Evolutionary conservation across 1,139 yeast species (phyloP).

Genomic region (Hyphopichia wangnamkhiaoensis): DNA sequence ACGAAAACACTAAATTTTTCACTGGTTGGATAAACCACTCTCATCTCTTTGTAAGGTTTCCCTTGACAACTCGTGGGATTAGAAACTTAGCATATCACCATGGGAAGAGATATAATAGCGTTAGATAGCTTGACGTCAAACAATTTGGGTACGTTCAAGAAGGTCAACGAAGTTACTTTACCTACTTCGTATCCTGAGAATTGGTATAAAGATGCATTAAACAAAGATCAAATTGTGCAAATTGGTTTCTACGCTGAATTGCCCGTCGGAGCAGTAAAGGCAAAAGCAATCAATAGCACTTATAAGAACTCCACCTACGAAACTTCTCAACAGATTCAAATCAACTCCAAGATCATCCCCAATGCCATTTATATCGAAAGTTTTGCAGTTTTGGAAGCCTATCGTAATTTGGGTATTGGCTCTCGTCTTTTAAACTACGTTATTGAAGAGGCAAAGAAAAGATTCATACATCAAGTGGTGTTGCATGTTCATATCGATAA

Average conservation of each 20-base stretch:
- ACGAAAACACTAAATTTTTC: neutral
- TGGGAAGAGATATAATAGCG: constrained; percentile 42
- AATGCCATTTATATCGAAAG: constrained; percentile 65
- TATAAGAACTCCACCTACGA: constrained; percentile 23
- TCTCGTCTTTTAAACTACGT: constrained; percentile 53
- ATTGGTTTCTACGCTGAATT: constrained; percentile 61
- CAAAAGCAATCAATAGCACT: constrained; percentile 41
- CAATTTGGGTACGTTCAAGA: constrained; percentile 54
- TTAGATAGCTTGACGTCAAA: constrained; percentile 57
- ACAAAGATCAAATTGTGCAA: constrained; percentile 34
- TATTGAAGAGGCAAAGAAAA: constrained; percentile 51
- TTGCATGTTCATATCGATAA: constrained; percentile 60
- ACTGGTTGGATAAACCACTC: neutral
- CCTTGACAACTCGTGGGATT: no score
- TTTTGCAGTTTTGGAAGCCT: constrained; percentile 64
- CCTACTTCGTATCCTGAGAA: constrained; percentile 45
- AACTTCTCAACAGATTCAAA: constrained; percentile 20
- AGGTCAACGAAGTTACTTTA: constrained; percentile 44
- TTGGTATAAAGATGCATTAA: constrained; percentile 46
- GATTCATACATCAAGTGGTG: constrained; percentile 56
- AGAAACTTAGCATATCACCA: constrained; percentile 7
- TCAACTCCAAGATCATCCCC: constrained; percentile 38
- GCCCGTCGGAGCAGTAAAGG: constrained; percentile 72
- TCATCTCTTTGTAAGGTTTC: neutral
- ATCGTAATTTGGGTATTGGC: constrained; percentile 66